phyloP scores from a whole-genome alignment of 2,329 filamentous ascomycete genomes.

The Cladobotryum mycophilum region DNA sequence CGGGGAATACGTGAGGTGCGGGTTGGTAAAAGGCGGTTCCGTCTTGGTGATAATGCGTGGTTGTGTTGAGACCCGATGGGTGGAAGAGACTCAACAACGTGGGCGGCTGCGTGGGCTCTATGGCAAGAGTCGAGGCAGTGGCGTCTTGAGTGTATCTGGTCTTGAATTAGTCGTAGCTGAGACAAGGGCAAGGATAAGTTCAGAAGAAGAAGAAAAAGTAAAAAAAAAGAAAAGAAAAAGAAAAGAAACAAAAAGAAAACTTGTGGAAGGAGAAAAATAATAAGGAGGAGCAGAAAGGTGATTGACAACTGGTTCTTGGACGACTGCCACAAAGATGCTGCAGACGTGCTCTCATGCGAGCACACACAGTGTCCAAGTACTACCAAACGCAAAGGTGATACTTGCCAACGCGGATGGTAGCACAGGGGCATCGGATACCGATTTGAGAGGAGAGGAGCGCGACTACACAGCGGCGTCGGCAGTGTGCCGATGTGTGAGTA shows the following conservation, averaged over 20 bases:
- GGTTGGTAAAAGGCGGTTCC: constrained; percentile 41
- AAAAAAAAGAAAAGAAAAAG: constrained; percentile 1
- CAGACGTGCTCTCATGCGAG: constrained; percentile 29
- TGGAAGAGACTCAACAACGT: constrained; percentile 48
- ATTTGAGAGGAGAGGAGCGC: constrained; percentile 12
- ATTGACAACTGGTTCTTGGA: constrained; percentile 5
- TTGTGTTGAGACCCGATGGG: constrained; percentile 40
- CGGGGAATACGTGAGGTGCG: constrained; percentile 40
- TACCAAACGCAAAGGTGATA: constrained; percentile 31
- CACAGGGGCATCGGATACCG: constrained; percentile 25
- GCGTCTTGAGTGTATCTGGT: constrained; percentile 51
- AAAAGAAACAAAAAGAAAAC: not conserved
- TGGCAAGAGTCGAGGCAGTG: constrained; percentile 44
- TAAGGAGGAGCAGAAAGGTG: constrained; percentile 13
- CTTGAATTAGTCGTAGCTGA: constrained; percentile 19
- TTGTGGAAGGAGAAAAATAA: constrained; percentile 7
- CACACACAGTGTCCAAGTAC: constrained; percentile 24
- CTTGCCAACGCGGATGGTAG: constrained; percentile 38
- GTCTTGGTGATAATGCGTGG: constrained; percentile 45
- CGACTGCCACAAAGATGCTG: constrained; percentile 28
- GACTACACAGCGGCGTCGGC: constrained; percentile 8
- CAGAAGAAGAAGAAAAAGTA: constrained; percentile 1
- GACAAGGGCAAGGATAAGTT: not conserved
- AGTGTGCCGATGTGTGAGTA: constrained; percentile 5
- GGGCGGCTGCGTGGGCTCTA: constrained; percentile 48